A percentile compares a stretch with the other conserved stretches of the same genome.
Conservation (phyloP, 2,329 filamentous ascomycete genomes). For the Zymoseptoria tritici region DNA sequence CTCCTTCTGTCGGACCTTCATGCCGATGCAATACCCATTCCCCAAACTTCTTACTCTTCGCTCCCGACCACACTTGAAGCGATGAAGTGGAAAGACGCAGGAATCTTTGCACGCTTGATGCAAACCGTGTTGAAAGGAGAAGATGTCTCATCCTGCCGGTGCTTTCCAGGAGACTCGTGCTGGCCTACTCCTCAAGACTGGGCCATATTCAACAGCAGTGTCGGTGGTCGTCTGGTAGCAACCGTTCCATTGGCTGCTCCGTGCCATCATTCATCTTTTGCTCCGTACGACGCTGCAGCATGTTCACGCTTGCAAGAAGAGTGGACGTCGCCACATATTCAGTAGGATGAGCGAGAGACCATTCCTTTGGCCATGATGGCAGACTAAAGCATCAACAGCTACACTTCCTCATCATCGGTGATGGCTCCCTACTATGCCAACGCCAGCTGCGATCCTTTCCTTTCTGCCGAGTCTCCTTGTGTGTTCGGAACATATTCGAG, state of each 20-base stretch:
- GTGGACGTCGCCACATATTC: conserved; percentile 42
- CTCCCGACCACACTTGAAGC: background rate
- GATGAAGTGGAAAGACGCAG: background rate
- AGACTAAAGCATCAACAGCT: conserved; percentile 7
- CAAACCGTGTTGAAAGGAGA: background rate
- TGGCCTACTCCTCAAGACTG: conserved; percentile 47
- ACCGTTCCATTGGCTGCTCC: conserved; percentile 47
- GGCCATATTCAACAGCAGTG: conserved; percentile 45
- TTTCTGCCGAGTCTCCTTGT: conserved; percentile 30
- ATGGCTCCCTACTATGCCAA: conserved; percentile 36
- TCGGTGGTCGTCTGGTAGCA: conserved; percentile 45
- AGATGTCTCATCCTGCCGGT: conserved; percentile 33
- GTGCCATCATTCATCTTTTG: conserved; percentile 42
- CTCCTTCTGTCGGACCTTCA: background rate
- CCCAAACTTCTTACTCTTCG: background rate
- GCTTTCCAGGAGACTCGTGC: conserved; percentile 45
- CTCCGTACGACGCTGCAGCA: conserved; percentile 37
- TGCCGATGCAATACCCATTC: background rate
- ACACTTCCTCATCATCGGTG: conserved; percentile 31
- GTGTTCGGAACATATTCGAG: conserved; percentile 38
- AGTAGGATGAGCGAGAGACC: conserved; percentile 28
- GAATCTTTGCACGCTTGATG: background rate
- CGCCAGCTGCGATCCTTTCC: conserved; percentile 38
- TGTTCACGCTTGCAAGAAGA: conserved; percentile 36
- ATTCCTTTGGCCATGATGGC: background rate